These are phyloP conservation scores for Fragaria vesca DNA, from an alignment of 306 rosid genomes.

Conservation along the genomic window DNA sequence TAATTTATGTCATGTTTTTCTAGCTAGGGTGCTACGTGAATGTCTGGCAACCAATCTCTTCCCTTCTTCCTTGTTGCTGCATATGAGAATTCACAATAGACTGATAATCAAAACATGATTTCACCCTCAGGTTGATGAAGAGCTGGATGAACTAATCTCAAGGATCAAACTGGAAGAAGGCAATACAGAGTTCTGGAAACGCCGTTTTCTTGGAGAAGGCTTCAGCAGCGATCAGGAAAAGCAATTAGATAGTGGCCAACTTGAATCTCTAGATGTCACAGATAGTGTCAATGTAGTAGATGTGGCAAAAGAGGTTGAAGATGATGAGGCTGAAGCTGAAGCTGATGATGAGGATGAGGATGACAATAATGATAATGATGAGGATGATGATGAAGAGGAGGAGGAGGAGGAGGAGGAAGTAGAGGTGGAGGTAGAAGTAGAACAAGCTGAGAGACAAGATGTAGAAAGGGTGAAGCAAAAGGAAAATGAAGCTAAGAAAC, in stretches of 20 bases:
- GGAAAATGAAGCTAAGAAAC: constrained; percentile 72
- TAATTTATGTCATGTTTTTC: constrained; percentile 10
- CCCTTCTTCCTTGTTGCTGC: neutral
- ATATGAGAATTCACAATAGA: constrained; percentile 16
- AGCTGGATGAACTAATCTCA: constrained; percentile 79
- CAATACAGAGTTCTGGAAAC: constrained; percentile 90
- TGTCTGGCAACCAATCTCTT: neutral
- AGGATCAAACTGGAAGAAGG: constrained; percentile 84
- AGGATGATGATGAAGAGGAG: neutral
- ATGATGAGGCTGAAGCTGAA: constrained; percentile 53
- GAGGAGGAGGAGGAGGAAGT: constrained; percentile 66
- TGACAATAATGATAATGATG: constrained; percentile 56
- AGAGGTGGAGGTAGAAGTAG: constrained; percentile 58
- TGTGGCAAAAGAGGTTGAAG: constrained; percentile 65
- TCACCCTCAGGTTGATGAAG: constrained; percentile 79
- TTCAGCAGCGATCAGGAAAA: constrained; percentile 44
- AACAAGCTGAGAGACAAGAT: constrained; percentile 67
- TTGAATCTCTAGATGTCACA: constrained; percentile 48
- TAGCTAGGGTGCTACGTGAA: neutral
- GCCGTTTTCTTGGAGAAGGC: constrained; percentile 89
- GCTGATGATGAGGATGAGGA: constrained; percentile 72
- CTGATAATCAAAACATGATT: constrained; percentile 24
- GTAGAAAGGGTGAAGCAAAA: constrained; percentile 75
- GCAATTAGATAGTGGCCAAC: constrained; percentile 26
- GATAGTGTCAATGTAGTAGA: constrained; percentile 60